Evolutionary conservation across 352 stramenopile genomes (phyloP).

Genomic region (Globisporangium megalacanthum): DNA sequence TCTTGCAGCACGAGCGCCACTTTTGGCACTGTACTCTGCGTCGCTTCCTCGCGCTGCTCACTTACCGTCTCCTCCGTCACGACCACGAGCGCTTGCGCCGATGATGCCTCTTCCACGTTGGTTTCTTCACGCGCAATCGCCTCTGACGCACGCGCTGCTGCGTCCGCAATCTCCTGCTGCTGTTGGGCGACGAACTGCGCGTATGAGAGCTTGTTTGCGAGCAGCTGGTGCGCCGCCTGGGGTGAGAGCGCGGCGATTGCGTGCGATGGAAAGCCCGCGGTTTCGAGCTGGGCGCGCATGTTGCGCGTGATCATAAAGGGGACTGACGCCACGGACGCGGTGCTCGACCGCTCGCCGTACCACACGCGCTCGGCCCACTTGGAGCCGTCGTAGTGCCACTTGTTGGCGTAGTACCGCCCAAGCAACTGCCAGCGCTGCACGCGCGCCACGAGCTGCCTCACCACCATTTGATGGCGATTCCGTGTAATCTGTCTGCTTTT

Average conservation of each 20-base stretch:
- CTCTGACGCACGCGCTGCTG: constrained; percentile 12
- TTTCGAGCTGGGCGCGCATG: constrained; percentile 61
- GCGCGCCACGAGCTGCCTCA: constrained; percentile 34
- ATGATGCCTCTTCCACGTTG: constrained; percentile 1
- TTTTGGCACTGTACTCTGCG: neutral
- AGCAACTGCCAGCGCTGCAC: constrained; percentile 62
- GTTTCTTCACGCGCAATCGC: constrained; percentile 9
- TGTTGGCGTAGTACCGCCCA: constrained; percentile 74
- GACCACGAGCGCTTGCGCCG: constrained; percentile 14
- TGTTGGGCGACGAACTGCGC: constrained; percentile 37
- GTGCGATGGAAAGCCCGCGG: constrained; percentile 43
- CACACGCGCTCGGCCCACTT: constrained; percentile 71
- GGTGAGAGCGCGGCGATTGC: constrained; percentile 63
- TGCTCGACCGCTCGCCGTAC: constrained; percentile 50
- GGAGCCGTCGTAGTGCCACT: constrained; percentile 77
- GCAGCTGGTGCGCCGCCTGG: constrained; percentile 44
- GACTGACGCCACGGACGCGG: constrained; percentile 52
- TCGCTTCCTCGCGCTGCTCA: neutral
- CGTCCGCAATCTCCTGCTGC: constrained; percentile 18
- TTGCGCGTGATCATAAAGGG: constrained; percentile 82
- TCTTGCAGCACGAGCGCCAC: constrained; percentile 9
- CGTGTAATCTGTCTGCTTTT: too few species aligned
- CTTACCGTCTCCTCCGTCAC: neutral
- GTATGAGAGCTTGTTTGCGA: constrained; percentile 57
- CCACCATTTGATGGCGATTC: constrained; percentile 16